phyloP scores from a whole-genome alignment of 805 yeast species.

The Lachancea waltii region DNA sequence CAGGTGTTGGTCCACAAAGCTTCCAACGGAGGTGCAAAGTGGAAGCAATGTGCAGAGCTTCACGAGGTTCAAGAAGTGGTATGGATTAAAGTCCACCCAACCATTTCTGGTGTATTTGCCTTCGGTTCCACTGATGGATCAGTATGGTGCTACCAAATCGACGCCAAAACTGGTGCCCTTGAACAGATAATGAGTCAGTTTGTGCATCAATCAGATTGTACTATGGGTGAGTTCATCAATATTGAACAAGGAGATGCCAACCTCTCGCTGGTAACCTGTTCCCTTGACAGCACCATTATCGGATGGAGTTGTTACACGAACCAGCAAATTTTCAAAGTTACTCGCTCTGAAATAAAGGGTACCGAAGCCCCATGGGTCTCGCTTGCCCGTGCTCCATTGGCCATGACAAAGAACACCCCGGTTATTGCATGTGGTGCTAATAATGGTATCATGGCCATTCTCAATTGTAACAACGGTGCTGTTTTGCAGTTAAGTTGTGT shows the following conservation, averaged over 20 bases:
- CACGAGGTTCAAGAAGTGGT: conserved; percentile 88
- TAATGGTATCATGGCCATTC: conserved; percentile 78
- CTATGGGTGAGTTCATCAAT: conserved; percentile 70
- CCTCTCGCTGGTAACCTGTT: conserved; percentile 61
- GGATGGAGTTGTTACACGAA: conserved; percentile 87
- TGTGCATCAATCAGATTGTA: conserved; percentile 74
- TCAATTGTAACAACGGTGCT: conserved; percentile 69
- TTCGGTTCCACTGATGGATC: conserved; percentile 91
- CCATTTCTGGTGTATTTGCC: conserved; percentile 66
- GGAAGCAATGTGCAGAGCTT: conserved; percentile 63
- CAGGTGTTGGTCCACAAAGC: conserved; percentile 67
- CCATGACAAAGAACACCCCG: conserved; percentile 40
- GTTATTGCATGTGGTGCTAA: conserved; percentile 76
- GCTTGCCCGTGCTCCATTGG: conserved; percentile 35
- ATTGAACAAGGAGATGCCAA: conserved; percentile 47
- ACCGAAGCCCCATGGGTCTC: conserved; percentile 86
- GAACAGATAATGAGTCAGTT: conserved; percentile 74
- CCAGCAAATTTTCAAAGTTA: conserved; percentile 59
- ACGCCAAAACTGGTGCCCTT: conserved; percentile 41
- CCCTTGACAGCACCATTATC: conserved; percentile 82
- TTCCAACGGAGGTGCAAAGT: conserved; percentile 70
- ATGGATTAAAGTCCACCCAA: conserved; percentile 79
- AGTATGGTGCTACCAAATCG: conserved; percentile 85
- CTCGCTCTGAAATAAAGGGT: conserved; percentile 63
- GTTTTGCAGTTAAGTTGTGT: conserved; percentile 61